Conservation (phyloP, 78 protist genomes). For the Dictyostelium firmibasis region DNA sequence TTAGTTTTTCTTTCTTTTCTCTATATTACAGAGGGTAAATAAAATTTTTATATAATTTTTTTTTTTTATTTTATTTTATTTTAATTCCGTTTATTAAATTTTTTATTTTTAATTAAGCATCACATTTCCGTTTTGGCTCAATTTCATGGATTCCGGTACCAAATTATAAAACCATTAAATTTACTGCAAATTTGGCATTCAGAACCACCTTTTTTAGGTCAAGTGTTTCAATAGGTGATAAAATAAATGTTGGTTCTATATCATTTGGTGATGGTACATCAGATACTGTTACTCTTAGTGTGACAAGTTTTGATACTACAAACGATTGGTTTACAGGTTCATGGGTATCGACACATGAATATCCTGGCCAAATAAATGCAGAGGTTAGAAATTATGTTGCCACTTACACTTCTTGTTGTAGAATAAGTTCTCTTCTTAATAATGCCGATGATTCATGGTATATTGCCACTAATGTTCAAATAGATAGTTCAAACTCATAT, state of each 20-base stretch:
- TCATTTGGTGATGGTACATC: background rate
- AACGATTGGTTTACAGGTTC: constrained; percentile 42
- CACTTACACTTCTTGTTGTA: background rate
- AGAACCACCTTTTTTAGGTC: background rate
- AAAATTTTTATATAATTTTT: no score
- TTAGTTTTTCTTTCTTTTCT: background rate
- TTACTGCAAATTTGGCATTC: background rate
- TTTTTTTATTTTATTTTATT: no score
- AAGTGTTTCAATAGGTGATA: background rate
- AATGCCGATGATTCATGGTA: background rate
- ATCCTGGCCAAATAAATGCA: background rate
- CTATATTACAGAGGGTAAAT: background rate
- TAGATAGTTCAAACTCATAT: background rate
- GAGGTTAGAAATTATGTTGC: background rate
- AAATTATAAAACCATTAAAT: background rate
- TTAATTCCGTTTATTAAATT: background rate
- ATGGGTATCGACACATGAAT: background rate
- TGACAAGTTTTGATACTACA: background rate
- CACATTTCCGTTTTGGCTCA: background rate
- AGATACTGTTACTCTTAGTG: background rate
- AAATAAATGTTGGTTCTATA: background rate
- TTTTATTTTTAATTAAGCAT: background rate
- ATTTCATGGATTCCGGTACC: background rate
- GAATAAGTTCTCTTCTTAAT: constrained; percentile 13
- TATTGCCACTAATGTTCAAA: background rate